A percentile compares a stretch with the other conserved stretches of the same genome.
phyloP scores from a whole-genome alignment of 129 eudicot genomes.

The Flaveria trinervia region DNA sequence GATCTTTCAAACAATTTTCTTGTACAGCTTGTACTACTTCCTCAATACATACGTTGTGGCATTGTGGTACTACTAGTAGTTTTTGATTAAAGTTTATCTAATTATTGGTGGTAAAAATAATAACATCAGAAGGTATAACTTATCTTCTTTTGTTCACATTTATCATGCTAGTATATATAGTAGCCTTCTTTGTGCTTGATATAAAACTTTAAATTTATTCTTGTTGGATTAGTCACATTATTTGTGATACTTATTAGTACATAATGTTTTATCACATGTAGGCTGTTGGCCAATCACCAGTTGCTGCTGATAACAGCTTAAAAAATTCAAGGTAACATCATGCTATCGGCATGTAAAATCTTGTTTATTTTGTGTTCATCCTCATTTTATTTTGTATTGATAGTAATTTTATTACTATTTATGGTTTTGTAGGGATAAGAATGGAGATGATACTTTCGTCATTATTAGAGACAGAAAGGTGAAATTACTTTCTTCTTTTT shows the following conservation, averaged over 20 bases:
- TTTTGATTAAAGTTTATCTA: neutral
- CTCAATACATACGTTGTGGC: neutral
- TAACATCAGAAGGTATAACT: conserved; percentile 2
- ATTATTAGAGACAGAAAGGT: conserved; percentile 64
- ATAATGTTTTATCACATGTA: conserved; percentile 20
- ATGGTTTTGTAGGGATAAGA: conserved; percentile 49
- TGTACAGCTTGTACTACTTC: neutral
- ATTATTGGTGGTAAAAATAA: neutral
- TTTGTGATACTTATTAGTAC: conserved; percentile 8
- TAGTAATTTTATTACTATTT: conserved; percentile 13
- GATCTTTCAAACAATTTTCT: neutral
- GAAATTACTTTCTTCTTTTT: conserved; percentile 4
- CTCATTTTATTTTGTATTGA: conserved; percentile 1
- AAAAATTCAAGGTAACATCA: conserved; percentile 44
- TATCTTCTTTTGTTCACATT: conserved; percentile 5
- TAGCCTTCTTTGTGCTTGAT: neutral
- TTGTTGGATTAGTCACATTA: conserved; percentile 13
- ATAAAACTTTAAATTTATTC: neutral
- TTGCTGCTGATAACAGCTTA: conserved; percentile 43
- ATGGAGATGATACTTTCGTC: conserved; percentile 46
- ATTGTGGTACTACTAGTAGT: neutral
- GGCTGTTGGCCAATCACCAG: conserved; percentile 42
- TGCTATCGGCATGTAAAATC: conserved; percentile 6
- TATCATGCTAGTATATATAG: neutral
- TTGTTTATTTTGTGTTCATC: conserved; percentile 13